A percentile compares a stretch with the other conserved stretches of the same genome.
Conservation (phyloP, 768 basidiomycete genomes). For the Collybiopsis luxurians region DNA sequence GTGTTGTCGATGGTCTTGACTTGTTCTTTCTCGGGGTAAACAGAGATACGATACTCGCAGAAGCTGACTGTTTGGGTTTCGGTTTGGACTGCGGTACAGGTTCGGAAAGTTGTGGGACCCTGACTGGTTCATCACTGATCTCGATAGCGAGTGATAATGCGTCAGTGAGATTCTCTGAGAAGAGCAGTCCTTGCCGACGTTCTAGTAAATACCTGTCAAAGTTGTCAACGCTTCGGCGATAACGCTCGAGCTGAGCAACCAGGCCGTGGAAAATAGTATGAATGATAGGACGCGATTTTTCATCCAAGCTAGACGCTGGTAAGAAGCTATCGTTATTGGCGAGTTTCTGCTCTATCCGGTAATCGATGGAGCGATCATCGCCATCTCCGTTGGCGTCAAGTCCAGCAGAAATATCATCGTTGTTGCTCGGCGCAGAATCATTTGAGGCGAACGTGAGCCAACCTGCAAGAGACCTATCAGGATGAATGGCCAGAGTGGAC, state of each 20-base stretch:
- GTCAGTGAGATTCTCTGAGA: constrained; percentile 89
- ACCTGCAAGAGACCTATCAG: constrained; percentile 80
- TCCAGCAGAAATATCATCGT: constrained; percentile 14
- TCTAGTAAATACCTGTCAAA: constrained; percentile 87
- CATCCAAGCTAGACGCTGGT: constrained; percentile 69
- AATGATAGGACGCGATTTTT: constrained; percentile 71
- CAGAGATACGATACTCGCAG: constrained; percentile 71
- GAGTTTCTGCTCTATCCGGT: constrained; percentile 63
- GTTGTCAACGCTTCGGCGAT: constrained; percentile 67
- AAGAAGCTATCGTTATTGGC: constrained; percentile 53
- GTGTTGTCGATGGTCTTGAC: constrained; percentile 23
- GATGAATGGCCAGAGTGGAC: constrained; percentile 79
- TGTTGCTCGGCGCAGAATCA: constrained; percentile 28
- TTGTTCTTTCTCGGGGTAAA: constrained; percentile 75
- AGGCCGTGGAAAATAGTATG: constrained; percentile 81
- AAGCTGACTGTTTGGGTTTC: constrained; percentile 51
- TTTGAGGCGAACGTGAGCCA: constrained; percentile 76
- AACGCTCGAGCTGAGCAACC: constrained; percentile 76
- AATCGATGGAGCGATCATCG: constrained; percentile 84
- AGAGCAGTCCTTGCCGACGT: constrained; percentile 84
- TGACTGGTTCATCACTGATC: constrained; percentile 44
- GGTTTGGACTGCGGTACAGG: constrained; percentile 36
- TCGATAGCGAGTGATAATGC: constrained; percentile 77
- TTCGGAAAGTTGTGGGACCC: constrained; percentile 23
- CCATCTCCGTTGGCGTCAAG: constrained; percentile 44